Base-by-base conservation (phyloP, 768 basidiomycete genomes). In the Imleria badia region DNA sequence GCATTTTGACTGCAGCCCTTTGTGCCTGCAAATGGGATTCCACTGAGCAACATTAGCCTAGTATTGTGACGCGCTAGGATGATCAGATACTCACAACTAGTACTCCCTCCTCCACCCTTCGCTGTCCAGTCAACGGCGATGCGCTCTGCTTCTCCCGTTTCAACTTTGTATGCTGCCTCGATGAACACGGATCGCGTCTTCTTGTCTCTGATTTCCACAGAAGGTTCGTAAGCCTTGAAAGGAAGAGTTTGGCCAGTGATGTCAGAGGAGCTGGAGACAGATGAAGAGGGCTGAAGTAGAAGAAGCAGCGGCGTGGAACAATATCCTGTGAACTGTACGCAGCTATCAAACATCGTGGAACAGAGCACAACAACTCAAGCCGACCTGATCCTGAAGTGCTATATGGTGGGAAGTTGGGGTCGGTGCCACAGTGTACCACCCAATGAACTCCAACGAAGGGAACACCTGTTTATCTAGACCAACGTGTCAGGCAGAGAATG, bases 51-150 rank as follows among this genome's bases (percentile, higher is more conserved):
- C 45, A 43, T 48, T 54, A 59, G 45, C 33, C 46, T 42, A 43
- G 31, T 40, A 33, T 17, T 20, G 41, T 11, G 20, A 29, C 40
- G 11, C 1, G 13, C 12, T 15, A 26, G 57, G 55, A 42, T 33
- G 8, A 14, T 23, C 30, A 22, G 34, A 45, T 44, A 78, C 89
- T 73, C 61, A 94, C 93, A 75, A 59, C 85, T 91, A 14, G 85
- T 90, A 40, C 86, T 88, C 58, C 85, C 89, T 29, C 84, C 89
- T 45, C 92, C 91, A 10, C 91, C 90, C 68, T 86, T 84, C 23
- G 91, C 89, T 3, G 91, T 91, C 81, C 93, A 96, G 69, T 98
- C 96, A 0, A 99, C 97, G 7, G 97, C 97, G 58, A 99, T 98
- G 36, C 97, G 86, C 69, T 99, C 97, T 15, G 97, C 97, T 73